Evolutionary conservation across 192 early-diverging fungal genomes (phyloP).

Genomic region (Umbelopsis sp.): DNA sequence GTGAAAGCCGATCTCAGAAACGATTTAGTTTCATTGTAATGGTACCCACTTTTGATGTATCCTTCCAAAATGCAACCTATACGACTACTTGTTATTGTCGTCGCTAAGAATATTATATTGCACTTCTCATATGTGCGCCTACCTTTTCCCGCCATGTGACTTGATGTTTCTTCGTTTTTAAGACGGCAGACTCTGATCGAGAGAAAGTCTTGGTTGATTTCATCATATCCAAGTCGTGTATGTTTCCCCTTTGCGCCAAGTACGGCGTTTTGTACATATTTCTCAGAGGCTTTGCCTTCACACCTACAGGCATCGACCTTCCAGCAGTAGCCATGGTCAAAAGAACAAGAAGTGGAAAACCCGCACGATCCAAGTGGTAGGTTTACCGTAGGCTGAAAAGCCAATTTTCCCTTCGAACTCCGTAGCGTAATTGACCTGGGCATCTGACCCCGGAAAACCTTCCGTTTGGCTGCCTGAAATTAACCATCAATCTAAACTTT

Average conservation of each 20-base stretch:
- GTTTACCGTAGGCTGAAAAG: neutral
- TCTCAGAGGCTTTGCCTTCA: neutral
- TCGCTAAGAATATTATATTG: neutral
- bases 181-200: constrained; percentile 4
- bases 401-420: neutral
- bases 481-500: neutral
- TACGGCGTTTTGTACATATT: constrained; percentile 16
- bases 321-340: neutral
- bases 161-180: neutral
- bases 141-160: constrained; percentile 11
- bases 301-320: neutral
- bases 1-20: neutral
- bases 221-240: constrained; percentile 10
- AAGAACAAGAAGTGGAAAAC: neutral
- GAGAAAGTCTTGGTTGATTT: neutral
- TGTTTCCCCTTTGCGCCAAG: constrained; percentile 5
- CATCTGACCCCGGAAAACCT: constrained; percentile 1
- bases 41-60: constrained; percentile 22
- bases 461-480: constrained; percentile 13
- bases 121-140: neutral
- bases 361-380: neutral
- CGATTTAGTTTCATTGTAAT: neutral
- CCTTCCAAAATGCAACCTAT: constrained; percentile 23
- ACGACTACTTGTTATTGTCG: neutral
- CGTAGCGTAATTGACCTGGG: constrained; percentile 2